These are phyloP conservation scores for Allium fistulosum DNA, from an alignment of 106 monocot species.

Conservation along the genomic window DNA sequence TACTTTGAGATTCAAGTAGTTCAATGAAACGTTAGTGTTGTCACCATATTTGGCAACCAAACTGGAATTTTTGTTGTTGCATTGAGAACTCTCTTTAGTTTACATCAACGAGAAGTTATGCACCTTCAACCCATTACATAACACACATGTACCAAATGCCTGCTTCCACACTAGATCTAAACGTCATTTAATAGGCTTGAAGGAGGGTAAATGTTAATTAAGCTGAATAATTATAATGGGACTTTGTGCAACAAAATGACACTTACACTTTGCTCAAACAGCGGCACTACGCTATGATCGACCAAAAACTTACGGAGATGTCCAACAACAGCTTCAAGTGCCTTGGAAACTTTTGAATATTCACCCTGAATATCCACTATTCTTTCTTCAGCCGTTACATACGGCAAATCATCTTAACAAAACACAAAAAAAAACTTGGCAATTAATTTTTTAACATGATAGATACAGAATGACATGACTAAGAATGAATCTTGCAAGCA, in stretches of 20 bases:
- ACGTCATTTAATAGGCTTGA: too few relatives aligned
- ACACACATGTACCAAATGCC: too few relatives aligned
- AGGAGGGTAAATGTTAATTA: too few relatives aligned
- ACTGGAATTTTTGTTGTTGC: too few relatives aligned
- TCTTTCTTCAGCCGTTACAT: slow-evolving; percentile 63
- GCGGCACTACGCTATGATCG: slow-evolving; percentile 76
- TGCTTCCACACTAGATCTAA: too few relatives aligned
- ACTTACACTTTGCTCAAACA: slow-evolving; percentile 83
- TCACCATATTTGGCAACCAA: too few relatives aligned
- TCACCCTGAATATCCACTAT: slow-evolving; percentile 89
- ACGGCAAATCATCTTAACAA: slow-evolving; percentile 62
- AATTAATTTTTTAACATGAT: neutral
- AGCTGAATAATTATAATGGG: too few relatives aligned
- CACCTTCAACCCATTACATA: too few relatives aligned
- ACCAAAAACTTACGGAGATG: slow-evolving; percentile 90
- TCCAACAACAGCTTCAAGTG: slow-evolving; percentile 54
- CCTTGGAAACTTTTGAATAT: slow-evolving; percentile 66
- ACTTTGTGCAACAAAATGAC: neutral
- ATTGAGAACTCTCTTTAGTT: too few relatives aligned
- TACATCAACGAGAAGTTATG: too few relatives aligned
- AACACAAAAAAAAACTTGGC: neutral
- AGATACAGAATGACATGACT: neutral
- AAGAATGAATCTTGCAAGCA: neutral
- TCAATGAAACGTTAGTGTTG: too few relatives aligned
- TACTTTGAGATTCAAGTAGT: too few relatives aligned